Evolutionary conservation across 2,329 filamentous ascomycete genomes (phyloP).

Genomic region (Fusarium sp.): DNA sequence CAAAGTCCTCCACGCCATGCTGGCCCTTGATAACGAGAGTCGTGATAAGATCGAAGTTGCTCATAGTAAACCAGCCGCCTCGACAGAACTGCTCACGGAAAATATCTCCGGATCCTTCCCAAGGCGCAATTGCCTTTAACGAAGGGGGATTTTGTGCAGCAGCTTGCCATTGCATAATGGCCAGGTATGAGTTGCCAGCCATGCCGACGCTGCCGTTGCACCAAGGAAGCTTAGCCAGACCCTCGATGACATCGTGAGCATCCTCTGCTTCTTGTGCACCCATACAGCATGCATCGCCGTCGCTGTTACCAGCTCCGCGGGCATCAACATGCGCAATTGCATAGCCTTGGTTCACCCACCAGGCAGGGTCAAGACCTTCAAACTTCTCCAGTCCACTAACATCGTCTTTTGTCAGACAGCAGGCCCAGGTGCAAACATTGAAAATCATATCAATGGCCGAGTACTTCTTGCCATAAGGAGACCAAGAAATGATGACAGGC

Average conservation of each 20-base stretch:
- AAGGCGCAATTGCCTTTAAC: constrained; percentile 29
- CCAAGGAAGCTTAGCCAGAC: constrained; percentile 46
- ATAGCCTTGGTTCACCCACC: constrained; percentile 26
- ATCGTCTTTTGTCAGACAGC: constrained; percentile 27
- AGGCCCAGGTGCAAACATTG: constrained; percentile 34
- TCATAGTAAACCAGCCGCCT: constrained; percentile 15
- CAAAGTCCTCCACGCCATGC: constrained; percentile 6
- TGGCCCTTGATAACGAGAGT: constrained; percentile 17
- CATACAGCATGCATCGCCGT: constrained; percentile 25
- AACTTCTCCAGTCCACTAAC: constrained; percentile 30
- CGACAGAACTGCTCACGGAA: constrained; percentile 22
- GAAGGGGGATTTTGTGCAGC: constrained; percentile 33
- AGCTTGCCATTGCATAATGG: constrained; percentile 41
- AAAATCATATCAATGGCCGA: constrained; percentile 36
- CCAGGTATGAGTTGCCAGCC: constrained; percentile 48
- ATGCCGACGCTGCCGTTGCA: constrained; percentile 49
- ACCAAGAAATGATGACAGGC: constrained; percentile 37
- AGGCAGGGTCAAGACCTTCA: constrained; percentile 26
- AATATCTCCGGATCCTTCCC: constrained; percentile 26
- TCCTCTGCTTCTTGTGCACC: constrained; percentile 40
- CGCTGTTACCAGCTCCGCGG: constrained; percentile 7
- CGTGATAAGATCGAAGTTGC: constrained; percentile 17
- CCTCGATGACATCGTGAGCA: constrained; percentile 39
- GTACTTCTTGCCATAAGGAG: constrained; percentile 40
- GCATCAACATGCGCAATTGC: constrained; percentile 23